These are phyloP conservation scores for Hypomontagnella submonticulosa DNA, from an alignment of 495 filamentous ascomycete genomes.

Conservation along the genomic window DNA sequence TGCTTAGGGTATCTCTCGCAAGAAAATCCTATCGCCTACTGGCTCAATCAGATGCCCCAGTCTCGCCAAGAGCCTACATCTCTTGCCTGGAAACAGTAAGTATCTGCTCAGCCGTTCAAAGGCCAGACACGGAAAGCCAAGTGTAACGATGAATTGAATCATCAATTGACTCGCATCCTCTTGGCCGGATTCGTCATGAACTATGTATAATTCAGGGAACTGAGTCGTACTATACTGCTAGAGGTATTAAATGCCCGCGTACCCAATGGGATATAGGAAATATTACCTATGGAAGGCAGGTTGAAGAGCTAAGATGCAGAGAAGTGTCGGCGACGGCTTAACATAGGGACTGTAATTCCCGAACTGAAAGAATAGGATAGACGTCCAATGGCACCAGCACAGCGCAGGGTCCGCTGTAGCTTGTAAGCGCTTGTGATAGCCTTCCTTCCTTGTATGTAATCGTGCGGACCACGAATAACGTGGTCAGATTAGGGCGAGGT, in stretches of 20 bases:
- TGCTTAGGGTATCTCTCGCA: constrained; percentile 30
- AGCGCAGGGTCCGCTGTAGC: too few relatives aligned
- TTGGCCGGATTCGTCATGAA: constrained; percentile 26
- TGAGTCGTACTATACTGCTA: neutral
- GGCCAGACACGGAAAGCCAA: constrained; percentile 8
- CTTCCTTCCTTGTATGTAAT: neutral
- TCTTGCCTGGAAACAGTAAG: constrained; percentile 14
- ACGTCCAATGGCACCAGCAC: too few relatives aligned
- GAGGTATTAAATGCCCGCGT: too few relatives aligned
- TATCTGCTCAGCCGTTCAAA: constrained; percentile 7
- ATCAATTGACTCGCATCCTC: constrained; percentile 13
- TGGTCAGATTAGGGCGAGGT: constrained; percentile 25
- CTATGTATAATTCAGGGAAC: constrained; percentile 1
- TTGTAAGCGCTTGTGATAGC: constrained; percentile 4
- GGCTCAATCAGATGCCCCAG: constrained; percentile 34
- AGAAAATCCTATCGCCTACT: constrained; percentile 24
- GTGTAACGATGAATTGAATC: constrained; percentile 23
- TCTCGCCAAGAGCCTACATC: constrained; percentile 30
- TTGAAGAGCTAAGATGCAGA: too few relatives aligned
- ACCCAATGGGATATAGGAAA: too few relatives aligned
- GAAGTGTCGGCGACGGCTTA: too few relatives aligned
- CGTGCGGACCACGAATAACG: constrained; percentile 14
- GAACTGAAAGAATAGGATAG: too few relatives aligned
- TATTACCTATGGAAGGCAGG: too few relatives aligned
- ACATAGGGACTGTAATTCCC: too few relatives aligned